Conservation (phyloP, 2,329 filamentous ascomycete species). For the Cadophora malorum region DNA sequence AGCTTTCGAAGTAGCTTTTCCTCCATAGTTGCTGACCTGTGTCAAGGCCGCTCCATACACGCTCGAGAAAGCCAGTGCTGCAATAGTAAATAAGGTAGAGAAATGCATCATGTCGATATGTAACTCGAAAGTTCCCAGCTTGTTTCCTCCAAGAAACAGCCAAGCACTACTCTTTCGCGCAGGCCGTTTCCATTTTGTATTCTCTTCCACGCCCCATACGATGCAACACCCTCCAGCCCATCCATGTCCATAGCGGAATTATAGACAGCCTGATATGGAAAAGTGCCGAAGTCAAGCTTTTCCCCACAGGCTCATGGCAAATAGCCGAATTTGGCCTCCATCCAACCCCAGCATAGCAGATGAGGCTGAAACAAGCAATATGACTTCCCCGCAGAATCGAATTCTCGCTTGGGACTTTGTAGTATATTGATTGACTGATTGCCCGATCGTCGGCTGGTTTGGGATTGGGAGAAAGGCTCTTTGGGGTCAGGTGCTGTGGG, state of each 20-base stretch:
- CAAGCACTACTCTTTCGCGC: slow-evolving; percentile 9
- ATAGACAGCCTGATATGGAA: neutral
- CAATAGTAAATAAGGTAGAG: slow-evolving; percentile 14
- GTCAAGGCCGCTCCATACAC: slow-evolving; percentile 27
- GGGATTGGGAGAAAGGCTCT: neutral
- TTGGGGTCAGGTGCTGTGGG: neutral
- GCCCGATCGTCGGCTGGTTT: neutral
- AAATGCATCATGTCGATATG: slow-evolving; percentile 19
- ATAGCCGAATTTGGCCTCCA: slow-evolving; percentile 27
- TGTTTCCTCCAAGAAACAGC: neutral
- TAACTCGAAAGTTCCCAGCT: neutral
- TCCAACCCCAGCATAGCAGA: neutral
- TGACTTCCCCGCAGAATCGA: slow-evolving; percentile 20
- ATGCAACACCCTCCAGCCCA: neutral
- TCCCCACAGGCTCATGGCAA: slow-evolving; percentile 3
- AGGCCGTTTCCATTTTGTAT: slow-evolving; percentile 17
- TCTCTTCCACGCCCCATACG: neutral
- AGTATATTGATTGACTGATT: neutral
- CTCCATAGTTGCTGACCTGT: slow-evolving; percentile 34
- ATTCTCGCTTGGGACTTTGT: neutral
- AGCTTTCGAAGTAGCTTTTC: slow-evolving; percentile 33
- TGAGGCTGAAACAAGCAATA: slow-evolving; percentile 20
- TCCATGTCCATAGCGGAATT: neutral
- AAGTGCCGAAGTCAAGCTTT: slow-evolving; percentile 30
- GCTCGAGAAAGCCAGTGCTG: slow-evolving; percentile 14